phyloP scores from a whole-genome alignment of 2,329 filamentous ascomycete genomes.

The Fusarium sarcochroum region DNA sequence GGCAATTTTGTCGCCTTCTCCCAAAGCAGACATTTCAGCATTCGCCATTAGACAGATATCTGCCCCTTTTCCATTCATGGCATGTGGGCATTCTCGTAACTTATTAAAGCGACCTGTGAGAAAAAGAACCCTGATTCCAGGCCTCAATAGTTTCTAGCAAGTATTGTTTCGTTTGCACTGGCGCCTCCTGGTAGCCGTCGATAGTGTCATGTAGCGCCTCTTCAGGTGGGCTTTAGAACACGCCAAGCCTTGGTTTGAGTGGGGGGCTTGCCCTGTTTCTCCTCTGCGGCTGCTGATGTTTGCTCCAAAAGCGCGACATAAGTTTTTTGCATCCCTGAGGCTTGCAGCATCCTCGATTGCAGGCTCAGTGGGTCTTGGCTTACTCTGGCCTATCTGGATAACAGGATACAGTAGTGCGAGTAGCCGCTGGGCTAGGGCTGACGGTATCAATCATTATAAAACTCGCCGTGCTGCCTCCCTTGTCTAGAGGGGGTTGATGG shows the following conservation, averaged over 20 bases:
- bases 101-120: neutral
- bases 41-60: constrained; percentile 6
- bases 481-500: constrained; percentile 17
- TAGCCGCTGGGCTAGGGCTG: constrained; percentile 18
- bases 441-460: constrained; percentile 15
- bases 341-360: constrained; percentile 21
- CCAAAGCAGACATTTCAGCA: constrained; percentile 22
- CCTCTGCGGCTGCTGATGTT: constrained; percentile 12
- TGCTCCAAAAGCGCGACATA: constrained; percentile 1
- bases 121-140: constrained; percentile 31
- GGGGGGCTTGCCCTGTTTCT: constrained; percentile 10
- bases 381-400: neutral
- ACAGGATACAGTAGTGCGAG: constrained; percentile 9
- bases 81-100: neutral
- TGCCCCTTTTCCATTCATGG: constrained; percentile 1
- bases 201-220: constrained; percentile 33
- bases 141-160: constrained; percentile 36
- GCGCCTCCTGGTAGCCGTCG: constrained; percentile 25
- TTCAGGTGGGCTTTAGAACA: constrained; percentile 17
- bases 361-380: neutral
- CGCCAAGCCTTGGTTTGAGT: constrained; percentile 14
- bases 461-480: constrained; percentile 2
- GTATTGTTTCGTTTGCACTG: constrained; percentile 42
- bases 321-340: constrained; percentile 26
- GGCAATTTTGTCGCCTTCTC: constrained; percentile 4